These are phyloP conservation scores for Stereum hirsutum DNA, from an alignment of 1,284 basidiomycete species.

Conservation along the genomic window DNA sequence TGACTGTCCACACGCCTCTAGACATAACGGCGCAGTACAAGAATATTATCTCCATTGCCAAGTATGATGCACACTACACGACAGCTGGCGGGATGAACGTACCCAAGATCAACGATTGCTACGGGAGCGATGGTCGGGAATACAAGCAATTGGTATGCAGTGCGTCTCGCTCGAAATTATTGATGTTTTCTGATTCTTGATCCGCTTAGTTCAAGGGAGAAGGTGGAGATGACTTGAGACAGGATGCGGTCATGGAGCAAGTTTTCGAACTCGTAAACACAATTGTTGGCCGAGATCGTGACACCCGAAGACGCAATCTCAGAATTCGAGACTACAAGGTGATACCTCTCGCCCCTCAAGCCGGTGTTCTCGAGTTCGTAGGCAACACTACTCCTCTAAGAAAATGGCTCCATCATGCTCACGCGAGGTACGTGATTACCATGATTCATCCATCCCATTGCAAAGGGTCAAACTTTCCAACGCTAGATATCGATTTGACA, in stretches of 20 bases:
- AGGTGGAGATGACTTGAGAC: slow-evolving; percentile 84
- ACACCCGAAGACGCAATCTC: slow-evolving; percentile 69
- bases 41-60: slow-evolving; percentile 54
- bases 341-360: slow-evolving; percentile 73
- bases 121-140: slow-evolving; percentile 56
- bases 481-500: slow-evolving; percentile 10
- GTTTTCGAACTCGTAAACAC: slow-evolving; percentile 89
- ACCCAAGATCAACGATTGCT: slow-evolving; percentile 77
- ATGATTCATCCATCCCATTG: slow-evolving; percentile 11
- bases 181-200: background rate
- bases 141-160: slow-evolving; percentile 78
- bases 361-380: slow-evolving; percentile 91
- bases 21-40: slow-evolving; percentile 67
- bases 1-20: slow-evolving; percentile 66
- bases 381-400: slow-evolving; percentile 66
- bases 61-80: slow-evolving; percentile 52
- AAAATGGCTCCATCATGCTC: slow-evolving; percentile 53
- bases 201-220: slow-evolving; percentile 79
- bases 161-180: no score
- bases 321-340: slow-evolving; percentile 84
- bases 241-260: slow-evolving; percentile 99
- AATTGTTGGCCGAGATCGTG: slow-evolving; percentile 65
- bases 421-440: slow-evolving; percentile 38
- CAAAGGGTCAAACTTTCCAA: slow-evolving; percentile 21
- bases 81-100: slow-evolving; percentile 76